These are phyloP conservation scores for Bisporella sp. DNA, from an alignment of 2,329 filamentous ascomycete species.

Conservation along the genomic window DNA sequence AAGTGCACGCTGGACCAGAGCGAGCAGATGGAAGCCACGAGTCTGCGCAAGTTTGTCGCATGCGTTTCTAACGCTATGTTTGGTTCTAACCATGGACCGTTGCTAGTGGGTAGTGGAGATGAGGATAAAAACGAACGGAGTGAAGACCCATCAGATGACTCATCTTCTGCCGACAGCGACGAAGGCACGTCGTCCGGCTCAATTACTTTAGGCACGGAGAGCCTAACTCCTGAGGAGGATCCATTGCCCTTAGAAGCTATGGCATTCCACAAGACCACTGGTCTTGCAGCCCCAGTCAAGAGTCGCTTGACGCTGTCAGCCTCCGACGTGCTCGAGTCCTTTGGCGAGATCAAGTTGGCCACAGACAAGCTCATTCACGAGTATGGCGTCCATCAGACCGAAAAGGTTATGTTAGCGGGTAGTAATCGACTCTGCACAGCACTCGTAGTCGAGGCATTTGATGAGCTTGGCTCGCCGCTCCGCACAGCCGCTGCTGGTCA, in stretches of 20 bases:
- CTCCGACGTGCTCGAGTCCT: conserved; percentile 7
- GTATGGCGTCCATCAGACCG: conserved; percentile 16
- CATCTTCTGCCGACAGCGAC: too few species aligned
- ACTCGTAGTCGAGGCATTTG: conserved; percentile 27
- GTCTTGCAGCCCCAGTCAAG: too few species aligned
- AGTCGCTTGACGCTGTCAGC: background rate
- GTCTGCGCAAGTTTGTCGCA: too few species aligned
- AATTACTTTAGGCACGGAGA: too few species aligned
- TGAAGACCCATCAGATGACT: too few species aligned
- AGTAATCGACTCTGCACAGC: conserved; percentile 24
- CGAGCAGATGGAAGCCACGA: conserved; percentile 1
- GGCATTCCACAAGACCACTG: too few species aligned
- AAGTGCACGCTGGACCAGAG: conserved; percentile 22
- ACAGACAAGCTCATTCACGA: conserved; percentile 13
- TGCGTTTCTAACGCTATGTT: background rate
- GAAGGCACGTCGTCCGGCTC: too few species aligned
- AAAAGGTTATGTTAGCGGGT: conserved; percentile 19
- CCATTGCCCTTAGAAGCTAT: too few species aligned
- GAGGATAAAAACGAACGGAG: too few species aligned
- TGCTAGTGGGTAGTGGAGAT: too few species aligned
- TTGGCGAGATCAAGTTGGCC: conserved; percentile 5
- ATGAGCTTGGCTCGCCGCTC: conserved; percentile 23
- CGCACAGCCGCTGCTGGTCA: conserved; percentile 14
- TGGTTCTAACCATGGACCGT: background rate
- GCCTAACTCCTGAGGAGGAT: too few species aligned